Evolutionary conservation across 2,329 filamentous ascomycete species (phyloP).

Genomic region (Myriosclerotinia curreyana): DNA sequence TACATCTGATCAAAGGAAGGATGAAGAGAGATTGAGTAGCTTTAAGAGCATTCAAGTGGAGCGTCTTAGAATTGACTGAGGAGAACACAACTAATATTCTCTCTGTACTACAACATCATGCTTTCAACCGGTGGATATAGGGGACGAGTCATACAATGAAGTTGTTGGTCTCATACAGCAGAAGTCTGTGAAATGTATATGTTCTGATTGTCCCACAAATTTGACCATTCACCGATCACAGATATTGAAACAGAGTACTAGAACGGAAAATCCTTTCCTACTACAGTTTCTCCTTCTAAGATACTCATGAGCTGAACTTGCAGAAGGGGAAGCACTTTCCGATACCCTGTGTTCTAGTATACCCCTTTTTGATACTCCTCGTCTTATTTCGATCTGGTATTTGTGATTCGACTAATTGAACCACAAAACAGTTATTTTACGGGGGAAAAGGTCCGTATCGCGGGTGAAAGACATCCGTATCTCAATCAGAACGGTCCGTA

Average conservation of each 20-base stretch:
- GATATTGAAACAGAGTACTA: not conserved
- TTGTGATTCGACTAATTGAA: not conserved
- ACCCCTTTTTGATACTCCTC: not conserved
- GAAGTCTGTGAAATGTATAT: not conserved
- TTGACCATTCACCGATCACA: not conserved
- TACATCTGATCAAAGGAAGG: not conserved
- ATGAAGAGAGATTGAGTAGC: not conserved
- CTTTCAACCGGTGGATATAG: not conserved
- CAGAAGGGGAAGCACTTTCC: not conserved
- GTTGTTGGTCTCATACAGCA: not conserved
- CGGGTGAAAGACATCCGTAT: not conserved
- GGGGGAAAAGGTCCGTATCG: not conserved
- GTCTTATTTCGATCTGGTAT: not conserved
- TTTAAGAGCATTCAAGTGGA: not conserved
- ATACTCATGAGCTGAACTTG: not conserved
- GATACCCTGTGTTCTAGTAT: not conserved
- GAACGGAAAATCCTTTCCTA: not conserved
- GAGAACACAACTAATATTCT: not conserved
- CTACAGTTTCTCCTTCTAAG: not conserved
- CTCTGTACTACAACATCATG: not conserved
- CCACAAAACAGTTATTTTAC: not conserved
- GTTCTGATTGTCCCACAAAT: not conserved
- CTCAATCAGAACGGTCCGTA: not conserved
- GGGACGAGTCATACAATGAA: not conserved
- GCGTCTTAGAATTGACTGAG: not conserved